These are phyloP conservation scores for Adansonia rubrostipa DNA, from an alignment of 441 rosid genomes.

Conservation along the genomic window DNA sequence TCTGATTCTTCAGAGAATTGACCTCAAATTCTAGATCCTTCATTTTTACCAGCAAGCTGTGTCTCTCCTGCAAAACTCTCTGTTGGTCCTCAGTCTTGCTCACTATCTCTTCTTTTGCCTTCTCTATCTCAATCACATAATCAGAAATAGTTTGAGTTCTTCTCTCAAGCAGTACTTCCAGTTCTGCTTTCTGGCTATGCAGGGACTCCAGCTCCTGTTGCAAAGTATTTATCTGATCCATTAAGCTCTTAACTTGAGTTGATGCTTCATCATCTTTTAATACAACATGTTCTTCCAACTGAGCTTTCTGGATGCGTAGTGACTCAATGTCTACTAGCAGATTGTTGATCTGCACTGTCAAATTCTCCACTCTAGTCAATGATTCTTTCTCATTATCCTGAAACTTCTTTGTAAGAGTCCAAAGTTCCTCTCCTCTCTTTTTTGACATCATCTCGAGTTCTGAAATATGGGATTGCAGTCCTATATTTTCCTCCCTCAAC, in stretches of 20 bases:
- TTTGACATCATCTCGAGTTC: slow-evolving; percentile 56
- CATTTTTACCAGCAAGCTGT: slow-evolving; percentile 42
- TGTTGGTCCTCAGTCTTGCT: slow-evolving; percentile 31
- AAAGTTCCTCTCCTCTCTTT: slow-evolving; percentile 52
- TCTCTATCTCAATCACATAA: slow-evolving; percentile 6
- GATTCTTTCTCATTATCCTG: slow-evolving; percentile 63
- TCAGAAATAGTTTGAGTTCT: not conserved
- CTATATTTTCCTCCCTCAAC: slow-evolving; percentile 44
- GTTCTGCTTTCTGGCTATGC: slow-evolving; percentile 45
- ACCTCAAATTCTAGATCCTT: slow-evolving; percentile 50
- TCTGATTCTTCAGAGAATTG: slow-evolving; percentile 53
- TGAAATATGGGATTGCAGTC: slow-evolving; percentile 45
- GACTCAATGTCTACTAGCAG: slow-evolving; percentile 43
- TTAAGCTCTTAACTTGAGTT: slow-evolving; percentile 39
- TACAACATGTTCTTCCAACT: slow-evolving; percentile 54
- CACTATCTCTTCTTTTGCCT: slow-evolving; percentile 20
- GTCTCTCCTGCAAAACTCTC: slow-evolving; percentile 55
- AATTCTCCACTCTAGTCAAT: slow-evolving; percentile 52
- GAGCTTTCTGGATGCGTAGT: slow-evolving; percentile 43
- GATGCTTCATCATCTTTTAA: slow-evolving; percentile 53
- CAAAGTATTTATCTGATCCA: slow-evolving; percentile 42
- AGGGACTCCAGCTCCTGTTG: slow-evolving; percentile 50
- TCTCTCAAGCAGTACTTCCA: slow-evolving; percentile 52
- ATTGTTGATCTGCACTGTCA: slow-evolving; percentile 31
- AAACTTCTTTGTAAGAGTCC: slow-evolving; percentile 49